phyloP scores from a whole-genome alignment of 2,329 filamentous ascomycete species.

The Pyrenophora graminea region DNA sequence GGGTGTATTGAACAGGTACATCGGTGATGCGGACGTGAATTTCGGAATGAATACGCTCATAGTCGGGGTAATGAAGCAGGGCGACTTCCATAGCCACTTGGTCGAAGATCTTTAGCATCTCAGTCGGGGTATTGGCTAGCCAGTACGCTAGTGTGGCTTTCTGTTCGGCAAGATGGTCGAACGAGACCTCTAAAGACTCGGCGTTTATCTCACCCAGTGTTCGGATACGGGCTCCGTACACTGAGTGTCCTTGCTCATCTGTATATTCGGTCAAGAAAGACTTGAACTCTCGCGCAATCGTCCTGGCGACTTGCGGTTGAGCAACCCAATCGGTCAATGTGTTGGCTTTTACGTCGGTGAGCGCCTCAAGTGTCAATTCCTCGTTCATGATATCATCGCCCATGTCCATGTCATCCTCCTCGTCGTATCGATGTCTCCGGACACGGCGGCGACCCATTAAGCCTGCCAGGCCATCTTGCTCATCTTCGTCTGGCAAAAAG shows the following conservation, averaged over 20 bases:
- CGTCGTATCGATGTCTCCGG: constrained; percentile 87
- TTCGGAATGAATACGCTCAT: constrained; percentile 95
- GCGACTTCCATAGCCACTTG: constrained; percentile 96
- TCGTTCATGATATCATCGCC: constrained; percentile 93
- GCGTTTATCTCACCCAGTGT: constrained; percentile 97
- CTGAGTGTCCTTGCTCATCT: constrained; percentile 83
- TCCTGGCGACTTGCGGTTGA: constrained; percentile 84
- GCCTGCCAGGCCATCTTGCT: constrained; percentile 82
- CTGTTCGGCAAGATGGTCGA: constrained; percentile 84
- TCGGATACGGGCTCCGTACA: constrained; percentile 92
- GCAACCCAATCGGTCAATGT: constrained; percentile 96
- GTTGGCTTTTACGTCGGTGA: constrained; percentile 90
- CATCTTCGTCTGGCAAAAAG: constrained; percentile 80
- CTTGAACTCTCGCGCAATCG: constrained; percentile 96
- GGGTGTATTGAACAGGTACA: constrained; percentile 89
- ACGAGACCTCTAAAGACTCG: constrained; percentile 94
- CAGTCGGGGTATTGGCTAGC: constrained; percentile 90
- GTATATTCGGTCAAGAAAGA: constrained; percentile 95
- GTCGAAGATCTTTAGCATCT: constrained; percentile 94
- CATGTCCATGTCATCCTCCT: constrained; percentile 90
- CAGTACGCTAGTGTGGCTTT: constrained; percentile 97
- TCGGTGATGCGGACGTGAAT: constrained; percentile 98
- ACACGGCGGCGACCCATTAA: constrained; percentile 83
- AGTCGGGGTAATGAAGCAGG: constrained; percentile 93
- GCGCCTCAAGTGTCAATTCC: constrained; percentile 86